These are phyloP conservation scores for Termitomyces sp. DNA, from an alignment of 768 basidiomycete genomes.

Conservation along the genomic window DNA sequence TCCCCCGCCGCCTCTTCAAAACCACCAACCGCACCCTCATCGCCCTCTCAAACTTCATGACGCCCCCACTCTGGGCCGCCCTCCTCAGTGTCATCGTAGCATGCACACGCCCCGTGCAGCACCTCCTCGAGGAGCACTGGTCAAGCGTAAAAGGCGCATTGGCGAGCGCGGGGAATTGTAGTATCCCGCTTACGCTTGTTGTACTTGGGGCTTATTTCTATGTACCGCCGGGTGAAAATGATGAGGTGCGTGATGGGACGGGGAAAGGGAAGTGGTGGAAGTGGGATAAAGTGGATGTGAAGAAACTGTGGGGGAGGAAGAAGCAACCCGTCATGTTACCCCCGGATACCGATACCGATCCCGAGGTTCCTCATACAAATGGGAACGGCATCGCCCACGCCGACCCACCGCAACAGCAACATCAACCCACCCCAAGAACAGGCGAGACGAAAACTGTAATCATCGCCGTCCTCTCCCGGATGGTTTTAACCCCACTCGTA, in stretches of 20 bases:
- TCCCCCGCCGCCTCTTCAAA: too few relatives aligned
- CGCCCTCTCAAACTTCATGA: slow-evolving; percentile 73
- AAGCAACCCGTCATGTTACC: background rate
- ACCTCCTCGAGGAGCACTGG: slow-evolving; percentile 59
- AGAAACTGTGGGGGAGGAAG: too few relatives aligned
- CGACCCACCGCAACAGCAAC: too few relatives aligned
- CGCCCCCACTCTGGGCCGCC: slow-evolving; percentile 83
- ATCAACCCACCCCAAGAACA: background rate
- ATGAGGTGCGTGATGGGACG: too few relatives aligned
- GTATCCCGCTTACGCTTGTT: slow-evolving; percentile 85
- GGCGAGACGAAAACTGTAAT: slow-evolving; percentile 75
- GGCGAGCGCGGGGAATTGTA: slow-evolving; percentile 65
- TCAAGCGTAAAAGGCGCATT: slow-evolving; percentile 68
- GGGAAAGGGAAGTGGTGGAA: background rate
- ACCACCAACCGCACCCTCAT: slow-evolving; percentile 28
- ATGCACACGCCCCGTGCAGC: slow-evolving; percentile 71
- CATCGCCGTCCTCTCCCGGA: slow-evolving; percentile 80
- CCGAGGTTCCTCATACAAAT: too few relatives aligned
- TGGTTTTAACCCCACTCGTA: slow-evolving; percentile 80
- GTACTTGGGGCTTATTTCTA: slow-evolving; percentile 94
- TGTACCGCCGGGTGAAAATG: slow-evolving; percentile 21
- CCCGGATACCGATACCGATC: background rate
- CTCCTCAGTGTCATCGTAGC: slow-evolving; percentile 74
- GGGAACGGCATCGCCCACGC: background rate
- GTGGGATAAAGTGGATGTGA: too few relatives aligned